Base-by-base conservation (phyloP, 768 basidiomycete species). In the Hydnum rufescens region DNA sequence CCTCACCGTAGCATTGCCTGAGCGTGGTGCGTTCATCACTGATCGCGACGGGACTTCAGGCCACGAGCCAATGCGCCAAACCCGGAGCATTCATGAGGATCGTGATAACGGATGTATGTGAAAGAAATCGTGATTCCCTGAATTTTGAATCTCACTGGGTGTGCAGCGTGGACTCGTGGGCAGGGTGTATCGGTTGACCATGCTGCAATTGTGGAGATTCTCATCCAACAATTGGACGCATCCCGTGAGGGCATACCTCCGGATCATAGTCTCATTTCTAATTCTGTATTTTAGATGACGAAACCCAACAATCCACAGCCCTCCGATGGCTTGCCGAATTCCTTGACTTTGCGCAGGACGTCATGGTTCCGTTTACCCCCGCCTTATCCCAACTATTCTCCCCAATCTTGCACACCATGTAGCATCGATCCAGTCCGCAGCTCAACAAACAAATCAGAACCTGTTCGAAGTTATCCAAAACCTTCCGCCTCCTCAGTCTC, bases 351-450 rank as follows among this genome's bases (percentile, higher is more conserved):
- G 82, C 80, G 1, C 79, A 83, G 51, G 86, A 90, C 62, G 87
- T 92, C 51, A 86, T 97, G 73, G 76, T 97, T 26, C 84, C 86
- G 2, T 95, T 95, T 61, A 88, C 89, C 0, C 95, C 1, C 79
- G 87, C 36, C 78, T 99, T 43, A 81, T 99, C 42, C 82, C 85
- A 5, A 86, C 87, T 5, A 84, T 99, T 53, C 73, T 99, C 16
- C 89, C 90, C 4, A 95, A 93, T 60, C 78, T 99, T 47, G 90
- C 93, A 0, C 88, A 93, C 57, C 86, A 90, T 59, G 82, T 81
- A 48, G 69, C 77, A 0, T 82, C 82, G 72, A 96, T 97, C 55
- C 86, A 92, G 60, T 72, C 77, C 1, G 84, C 82, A 3, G 95
- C 95, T 1, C 72, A 76, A 43, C 76, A 80, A 31, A 89, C 89